phyloP scores from a whole-genome alignment of 2,329 filamentous ascomycete genomes.

The Neofusicoccum umdonicola region DNA sequence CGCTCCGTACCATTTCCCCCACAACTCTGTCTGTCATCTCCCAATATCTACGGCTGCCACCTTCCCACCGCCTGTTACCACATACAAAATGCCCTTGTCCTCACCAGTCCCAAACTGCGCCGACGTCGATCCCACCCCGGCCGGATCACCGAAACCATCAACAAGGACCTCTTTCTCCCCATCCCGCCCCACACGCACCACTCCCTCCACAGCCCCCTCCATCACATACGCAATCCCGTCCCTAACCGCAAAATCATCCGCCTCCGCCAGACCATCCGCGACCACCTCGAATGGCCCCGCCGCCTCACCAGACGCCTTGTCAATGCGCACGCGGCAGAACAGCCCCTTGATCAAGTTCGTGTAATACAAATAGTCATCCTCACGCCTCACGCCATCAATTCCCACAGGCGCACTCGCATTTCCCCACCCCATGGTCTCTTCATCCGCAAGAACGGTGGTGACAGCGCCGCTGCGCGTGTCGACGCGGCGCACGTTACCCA shows the following conservation, averaged over 20 bases:
- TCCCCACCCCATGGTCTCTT: slow-evolving; percentile 16
- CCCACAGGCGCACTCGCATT: slow-evolving; percentile 20
- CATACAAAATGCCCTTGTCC: background rate
- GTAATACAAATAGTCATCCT: slow-evolving; percentile 22
- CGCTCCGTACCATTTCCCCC: too few species aligned
- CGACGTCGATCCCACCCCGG: background rate
- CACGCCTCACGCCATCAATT: slow-evolving; percentile 25
- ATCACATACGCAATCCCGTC: background rate
- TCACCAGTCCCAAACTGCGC: background rate
- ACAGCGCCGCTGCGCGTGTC: slow-evolving; percentile 17
- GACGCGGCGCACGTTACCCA: slow-evolving; percentile 21
- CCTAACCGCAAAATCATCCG: background rate
- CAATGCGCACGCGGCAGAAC: slow-evolving; percentile 20
- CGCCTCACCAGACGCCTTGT: slow-evolving; percentile 8
- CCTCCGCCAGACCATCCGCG: background rate
- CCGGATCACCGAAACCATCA: too few species aligned
- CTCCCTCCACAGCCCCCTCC: background rate
- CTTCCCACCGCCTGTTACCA: background rate
- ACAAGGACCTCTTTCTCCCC: background rate
- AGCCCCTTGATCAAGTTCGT: slow-evolving; percentile 19
- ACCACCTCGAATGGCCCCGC: background rate
- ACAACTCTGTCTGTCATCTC: too few species aligned
- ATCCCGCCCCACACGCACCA: background rate
- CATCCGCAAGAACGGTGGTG: slow-evolving; percentile 20
- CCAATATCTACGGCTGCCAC: background rate